Evolutionary conservation across 768 basidiomycete species (phyloP).

Genomic region (Suillus placidus): DNA sequence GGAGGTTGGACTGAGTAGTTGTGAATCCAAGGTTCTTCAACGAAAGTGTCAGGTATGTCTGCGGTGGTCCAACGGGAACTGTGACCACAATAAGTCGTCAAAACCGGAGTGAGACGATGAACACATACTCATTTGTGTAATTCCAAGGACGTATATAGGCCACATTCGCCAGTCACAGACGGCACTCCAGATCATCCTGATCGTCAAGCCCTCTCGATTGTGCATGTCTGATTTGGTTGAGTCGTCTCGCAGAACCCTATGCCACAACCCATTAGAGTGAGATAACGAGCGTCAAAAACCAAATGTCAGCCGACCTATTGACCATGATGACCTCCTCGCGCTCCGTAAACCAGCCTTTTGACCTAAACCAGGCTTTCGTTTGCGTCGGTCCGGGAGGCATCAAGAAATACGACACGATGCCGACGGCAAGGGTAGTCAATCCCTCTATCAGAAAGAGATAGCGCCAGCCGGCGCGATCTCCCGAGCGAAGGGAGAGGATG

Average conservation of each 20-base stretch:
- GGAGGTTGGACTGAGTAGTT: conserved; percentile 62
- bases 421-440: conserved; percentile 49
- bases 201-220: conserved; percentile 59
- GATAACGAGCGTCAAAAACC: no score
- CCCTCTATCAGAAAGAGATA: conserved; percentile 61
- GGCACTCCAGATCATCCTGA: conserved; percentile 52
- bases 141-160: conserved; percentile 63
- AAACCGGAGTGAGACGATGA: neutral
- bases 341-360: no score
- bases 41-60: conserved; percentile 64
- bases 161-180: conserved; percentile 63
- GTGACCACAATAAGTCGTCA: conserved; percentile 10
- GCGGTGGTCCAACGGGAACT: conserved; percentile 63
- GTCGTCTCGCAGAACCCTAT: conserved; percentile 58
- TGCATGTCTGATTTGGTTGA: conserved; percentile 67
- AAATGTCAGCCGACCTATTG: no score
- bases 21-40: conserved; percentile 64
- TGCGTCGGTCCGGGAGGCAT: conserved; percentile 63
- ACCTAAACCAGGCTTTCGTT: no score
- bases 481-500: conserved; percentile 18
- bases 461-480: conserved; percentile 57
- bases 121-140: conserved; percentile 53
- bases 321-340: no score
- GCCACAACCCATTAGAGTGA: conserved; percentile 1
- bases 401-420: conserved; percentile 54